Conservation (phyloP, 2,329 filamentous ascomycete species). For the Coniochaeta sp. region DNA sequence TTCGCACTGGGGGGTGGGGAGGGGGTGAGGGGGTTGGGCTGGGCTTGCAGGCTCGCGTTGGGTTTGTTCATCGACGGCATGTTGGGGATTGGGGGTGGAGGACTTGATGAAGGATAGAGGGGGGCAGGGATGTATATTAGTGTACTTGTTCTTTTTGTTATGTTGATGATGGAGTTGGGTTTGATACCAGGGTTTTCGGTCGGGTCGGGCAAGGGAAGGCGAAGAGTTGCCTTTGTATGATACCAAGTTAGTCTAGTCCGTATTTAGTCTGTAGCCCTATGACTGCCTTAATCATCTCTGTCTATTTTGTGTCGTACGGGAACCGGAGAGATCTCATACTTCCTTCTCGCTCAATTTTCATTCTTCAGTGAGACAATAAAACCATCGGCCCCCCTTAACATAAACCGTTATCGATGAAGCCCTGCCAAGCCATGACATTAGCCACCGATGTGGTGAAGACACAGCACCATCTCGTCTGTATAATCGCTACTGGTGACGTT, state of each 20-base stretch:
- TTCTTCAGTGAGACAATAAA: too few species aligned
- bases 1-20: conserved; percentile 15
- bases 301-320: too few species aligned
- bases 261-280: conserved; percentile 2
- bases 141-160: not conserved
- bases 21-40: conserved; percentile 14
- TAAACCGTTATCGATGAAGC: too few species aligned
- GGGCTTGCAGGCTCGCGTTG: conserved; percentile 14
- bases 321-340: too few species aligned
- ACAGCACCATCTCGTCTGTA: too few species aligned
- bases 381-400: too few species aligned
- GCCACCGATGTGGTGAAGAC: too few species aligned
- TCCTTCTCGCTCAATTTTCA: too few species aligned
- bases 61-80: conserved; percentile 8
- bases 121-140: too few species aligned
- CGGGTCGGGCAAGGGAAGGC: not conserved
- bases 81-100: conserved; percentile 15
- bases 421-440: too few species aligned
- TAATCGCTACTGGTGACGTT: too few species aligned
- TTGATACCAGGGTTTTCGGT: not conserved
- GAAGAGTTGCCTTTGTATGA: conserved; percentile 4
- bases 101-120: conserved; percentile 5
- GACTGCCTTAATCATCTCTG: too few species aligned
- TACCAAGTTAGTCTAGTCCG: not conserved
- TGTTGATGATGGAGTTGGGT: not conserved